Evolutionary conservation across 2,329 filamentous ascomycete species (phyloP), one percentile per base, ranked within the genome.

Genomic region (Microsporum audouinii): DNA sequence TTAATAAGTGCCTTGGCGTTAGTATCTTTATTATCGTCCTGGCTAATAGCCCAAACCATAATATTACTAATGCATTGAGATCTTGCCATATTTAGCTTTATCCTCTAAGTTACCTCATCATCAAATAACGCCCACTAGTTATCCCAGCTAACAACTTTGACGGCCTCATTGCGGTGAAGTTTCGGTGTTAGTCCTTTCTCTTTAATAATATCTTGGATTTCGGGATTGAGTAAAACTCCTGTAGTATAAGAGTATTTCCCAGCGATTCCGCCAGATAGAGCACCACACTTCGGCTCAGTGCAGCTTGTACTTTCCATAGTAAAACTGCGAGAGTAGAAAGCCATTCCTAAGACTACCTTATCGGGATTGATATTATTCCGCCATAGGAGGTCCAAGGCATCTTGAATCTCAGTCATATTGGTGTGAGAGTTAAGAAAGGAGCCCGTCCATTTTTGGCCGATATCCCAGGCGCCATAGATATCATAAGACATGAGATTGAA

Each of bases 291-390:
- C 5, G 68, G 69, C 5, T 34, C 60, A n/a, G 39, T 64, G 57
- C 67, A 65, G 51, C n/a, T 31, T 0, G 69, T 49, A 59, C 65
- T 51, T 45, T 58, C 31, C 1, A 67, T 43, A 2, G 75, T 80
- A 55, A 76, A 80, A 0, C 73, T 72, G 2, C 78, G 71, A 0
- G 76, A 77, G 57, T 81, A 81, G 45, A 71, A 72, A 1, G 77
- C 76, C 0, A 80, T 59, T 0, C 79, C 79, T 0, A 82, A 66
- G 61, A 78, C 78, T 38, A 81, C 66, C 63, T 80, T 78, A 2
- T 58, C 53, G 0, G 75, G 71, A 47, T 75, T 62, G 0, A 81
- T 59, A 0, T 70, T 69, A 36, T 71, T 74, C 59, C 71, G 76
- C 76, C 76, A 80, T 0, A 81, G 61, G 0, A 75, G 74, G 0